Conservation (phyloP, 345 rosid species). For the Arabis hirsuta region DNA sequence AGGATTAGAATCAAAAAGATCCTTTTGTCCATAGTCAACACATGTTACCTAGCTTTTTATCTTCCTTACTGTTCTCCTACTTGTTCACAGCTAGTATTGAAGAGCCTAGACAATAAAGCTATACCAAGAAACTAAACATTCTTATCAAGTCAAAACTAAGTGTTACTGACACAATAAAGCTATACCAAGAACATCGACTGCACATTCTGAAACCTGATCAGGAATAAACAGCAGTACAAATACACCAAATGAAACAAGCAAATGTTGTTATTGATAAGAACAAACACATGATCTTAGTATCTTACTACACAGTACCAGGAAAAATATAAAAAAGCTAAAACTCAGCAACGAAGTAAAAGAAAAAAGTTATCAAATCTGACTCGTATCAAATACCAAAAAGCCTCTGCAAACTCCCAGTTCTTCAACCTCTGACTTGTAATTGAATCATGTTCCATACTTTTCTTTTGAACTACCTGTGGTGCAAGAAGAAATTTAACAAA, state of each 20-base stretch:
- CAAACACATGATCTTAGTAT: conserved; percentile 20
- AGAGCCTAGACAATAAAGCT: conserved; percentile 11
- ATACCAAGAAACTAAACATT: conserved; percentile 18
- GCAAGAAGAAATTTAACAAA: neutral
- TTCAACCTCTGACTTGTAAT: conserved; percentile 28
- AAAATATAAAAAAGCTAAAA: neutral
- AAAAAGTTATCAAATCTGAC: conserved; percentile 13
- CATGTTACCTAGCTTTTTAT: conserved; percentile 4
- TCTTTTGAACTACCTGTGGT: conserved; percentile 19
- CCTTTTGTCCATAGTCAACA: conserved; percentile 67
- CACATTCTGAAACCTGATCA: conserved; percentile 5
- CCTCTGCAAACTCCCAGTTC: conserved; percentile 10
- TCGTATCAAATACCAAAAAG: conserved; percentile 7
- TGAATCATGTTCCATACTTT: conserved; percentile 17
- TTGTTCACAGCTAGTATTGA: neutral
- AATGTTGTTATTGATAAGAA: conserved; percentile 7
- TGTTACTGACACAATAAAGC: neutral
- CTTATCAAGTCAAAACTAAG: neutral
- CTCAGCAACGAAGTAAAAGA: conserved; percentile 13
- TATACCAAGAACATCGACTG: neutral
- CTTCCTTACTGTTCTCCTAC: neutral
- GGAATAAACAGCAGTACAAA: neutral
- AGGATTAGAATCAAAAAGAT: conserved; percentile 41
- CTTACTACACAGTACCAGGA: conserved; percentile 20
- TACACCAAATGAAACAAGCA: neutral